phyloP scores from a whole-genome alignment of 768 basidiomycete genomes.

The Tulasnella sp. region DNA sequence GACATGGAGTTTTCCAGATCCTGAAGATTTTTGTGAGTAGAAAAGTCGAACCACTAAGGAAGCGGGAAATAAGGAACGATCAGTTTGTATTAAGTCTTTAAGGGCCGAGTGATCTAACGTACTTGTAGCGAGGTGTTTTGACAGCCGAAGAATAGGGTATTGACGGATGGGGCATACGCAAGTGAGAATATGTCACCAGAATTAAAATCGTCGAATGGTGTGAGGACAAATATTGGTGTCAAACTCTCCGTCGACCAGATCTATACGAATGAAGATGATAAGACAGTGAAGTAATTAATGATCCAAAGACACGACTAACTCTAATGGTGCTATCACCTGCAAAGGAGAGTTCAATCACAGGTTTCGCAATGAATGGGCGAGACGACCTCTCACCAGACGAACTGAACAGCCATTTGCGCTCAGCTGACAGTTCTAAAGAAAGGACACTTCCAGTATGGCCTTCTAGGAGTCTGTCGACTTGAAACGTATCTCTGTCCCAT shows the following conservation, averaged over 20 bases:
- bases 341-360: neutral
- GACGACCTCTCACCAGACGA: slow-evolving; percentile 53
- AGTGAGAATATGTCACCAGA: slow-evolving; percentile 85
- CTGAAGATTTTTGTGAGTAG: neutral
- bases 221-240: slow-evolving; percentile 55
- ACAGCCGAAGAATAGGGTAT: slow-evolving; percentile 76
- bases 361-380: neutral
- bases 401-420: slow-evolving; percentile 80
- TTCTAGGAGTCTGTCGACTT: slow-evolving; percentile 52
- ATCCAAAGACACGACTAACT: slow-evolving; percentile 34
- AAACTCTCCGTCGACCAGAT: slow-evolving; percentile 73
- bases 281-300: neutral
- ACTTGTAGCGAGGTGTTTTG: slow-evolving; percentile 71
- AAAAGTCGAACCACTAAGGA: slow-evolving; percentile 68
- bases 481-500: slow-evolving; percentile 68
- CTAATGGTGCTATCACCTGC: slow-evolving; percentile 81
- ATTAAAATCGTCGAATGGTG: slow-evolving; percentile 67
- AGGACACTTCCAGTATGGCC: slow-evolving; percentile 83
- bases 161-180: slow-evolving; percentile 57
- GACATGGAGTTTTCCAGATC: neutral
- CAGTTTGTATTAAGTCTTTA: neutral
- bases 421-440: slow-evolving; percentile 61
- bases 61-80: neutral
- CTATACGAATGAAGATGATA: slow-evolving; percentile 30
- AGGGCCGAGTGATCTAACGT: neutral